Percentiles rank a stretch among this genome's conserved stretches.
Conservation (phyloP, 148 eudicot genomes). For the Rhododendron griersonianum region DNA sequence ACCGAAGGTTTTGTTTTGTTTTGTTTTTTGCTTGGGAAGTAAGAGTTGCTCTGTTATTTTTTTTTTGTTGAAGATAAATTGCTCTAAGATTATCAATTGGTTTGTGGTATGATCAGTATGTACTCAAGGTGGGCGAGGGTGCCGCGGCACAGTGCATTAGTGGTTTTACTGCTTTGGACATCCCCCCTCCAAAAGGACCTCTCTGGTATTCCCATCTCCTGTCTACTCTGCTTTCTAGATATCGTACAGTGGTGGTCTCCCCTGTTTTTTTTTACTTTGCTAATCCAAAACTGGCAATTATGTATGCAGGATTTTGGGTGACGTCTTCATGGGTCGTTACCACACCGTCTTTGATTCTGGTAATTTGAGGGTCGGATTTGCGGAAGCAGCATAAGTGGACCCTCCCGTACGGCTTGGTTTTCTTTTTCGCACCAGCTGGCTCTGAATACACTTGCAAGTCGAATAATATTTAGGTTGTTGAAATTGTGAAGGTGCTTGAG, state of each 20-base stretch:
- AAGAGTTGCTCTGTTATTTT: neutral
- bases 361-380: slow-evolving; percentile 68
- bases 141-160: slow-evolving; percentile 76
- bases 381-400: slow-evolving; percentile 59
- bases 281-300: neutral
- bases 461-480: neutral
- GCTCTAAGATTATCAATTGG: neutral
- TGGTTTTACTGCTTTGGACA: slow-evolving; percentile 74
- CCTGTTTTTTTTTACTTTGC: neutral
- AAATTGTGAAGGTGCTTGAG: neutral
- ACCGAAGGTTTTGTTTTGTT: neutral
- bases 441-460: neutral
- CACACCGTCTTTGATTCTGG: slow-evolving; percentile 88
- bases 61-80: neutral
- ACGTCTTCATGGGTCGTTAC: slow-evolving; percentile 86
- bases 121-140: slow-evolving; percentile 86
- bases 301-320: slow-evolving; percentile 86
- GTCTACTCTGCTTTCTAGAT: neutral
- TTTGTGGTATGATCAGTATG: slow-evolving; percentile 45
- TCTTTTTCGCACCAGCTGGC: neutral
- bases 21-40: neutral
- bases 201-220: slow-evolving; percentile 53
- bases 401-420: neutral
- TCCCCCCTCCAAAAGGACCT: slow-evolving; percentile 93
- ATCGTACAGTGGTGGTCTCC: neutral